Evolutionary conservation across 2,329 filamentous ascomycete species (phyloP), one percentile per base, ranked within the genome.

Genomic region (Venturiaceae sp.): DNA sequence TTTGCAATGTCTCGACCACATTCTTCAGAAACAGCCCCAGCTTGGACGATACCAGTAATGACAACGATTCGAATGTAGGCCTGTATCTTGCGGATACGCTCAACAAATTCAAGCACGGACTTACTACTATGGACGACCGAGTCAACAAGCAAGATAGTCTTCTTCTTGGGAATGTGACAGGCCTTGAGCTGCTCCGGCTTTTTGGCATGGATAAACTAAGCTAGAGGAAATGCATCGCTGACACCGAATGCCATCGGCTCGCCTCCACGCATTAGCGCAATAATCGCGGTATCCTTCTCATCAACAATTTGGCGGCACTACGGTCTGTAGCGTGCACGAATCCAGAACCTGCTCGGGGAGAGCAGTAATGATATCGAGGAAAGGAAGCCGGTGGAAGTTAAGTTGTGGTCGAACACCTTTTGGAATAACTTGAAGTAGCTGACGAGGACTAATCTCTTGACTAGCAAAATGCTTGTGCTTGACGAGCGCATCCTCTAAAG

Each of bases 181-280:
- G 32, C 2, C 47, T 68, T 68, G 41, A 85, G 62, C 36, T 84
- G 76, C 0, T 65, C 57, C 0, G 74, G 67, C 3, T 62, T 1
- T 1, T 66, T 66, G 1, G 72, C 75, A 60, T 84, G 81, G 0
- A 82, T 53, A 56, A 84, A 82, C 65, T 71, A 75, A 3, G 82
- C 80, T 0, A 59, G 60, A 0, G 78, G 78, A 5, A 86, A 77
- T 0, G 71, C 78, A 0, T 82, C 74, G 62, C 68, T 80, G 50
- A 87, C 72, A 0, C 83, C 83, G 1, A 77, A 66, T 0, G 83
- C 83, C 79, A 87, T 82, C 0, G 82, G 74, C 61, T 85, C 82
- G 2, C 79, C 82, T 1, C 79, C 82, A 8, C 82, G 79, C 82
- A 86, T 86, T n/a, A 86, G 61, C 0, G 82, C 73, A 0, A 85